Evolutionary conservation across 495 filamentous ascomycete species (phyloP), one percentile per base, ranked within the genome.

Genomic region (Astrothelium macrocarpum): DNA sequence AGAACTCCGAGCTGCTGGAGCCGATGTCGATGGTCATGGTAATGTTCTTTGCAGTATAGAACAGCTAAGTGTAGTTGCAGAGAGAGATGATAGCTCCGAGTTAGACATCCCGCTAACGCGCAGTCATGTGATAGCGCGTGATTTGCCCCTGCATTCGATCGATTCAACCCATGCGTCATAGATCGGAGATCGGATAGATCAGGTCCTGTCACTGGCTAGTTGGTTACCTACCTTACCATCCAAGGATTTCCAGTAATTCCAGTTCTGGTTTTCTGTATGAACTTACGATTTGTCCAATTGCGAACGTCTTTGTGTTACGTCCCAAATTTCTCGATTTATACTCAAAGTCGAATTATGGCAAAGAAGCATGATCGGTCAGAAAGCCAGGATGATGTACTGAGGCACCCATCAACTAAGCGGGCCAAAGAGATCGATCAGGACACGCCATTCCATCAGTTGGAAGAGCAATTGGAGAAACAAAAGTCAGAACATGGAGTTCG

Each of bases 371-470:
- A 62, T 2, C 65, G 68, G 39, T 59, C 68, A 0, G 43, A 63
- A 32, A 67, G 60, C 66, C 68, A 62, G 65, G 62, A 64, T 32
- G 65, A 64, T 36, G 71, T 71, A 34, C 67, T 78, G 43, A 74
- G 69, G 53, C 76, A 74, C 59, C 77, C 77, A 0, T 68, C 68
- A 1, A 77, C 77, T 0, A 78, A 78, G 70, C 72, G 77, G 29
- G 77, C 76, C 16, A 79, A 78, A 65, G 59, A 79, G 64, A 65
- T 78, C 34, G 77, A 78, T 60, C 64, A 56, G 1, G 64, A 78
- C 25, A 68, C 68, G 0, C 76, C 77, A 0, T 74, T 67, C 53
- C 63, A 67, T 46, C 26, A 66, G 20, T 68, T 78, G n/a, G 4
- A 62, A n/a, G 53, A 67, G 46, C 61, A 62, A 16, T 68, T 78